Evolutionary conservation across 2,329 filamentous ascomycete genomes (phyloP).

Genomic region (Epichloe hybrida): DNA sequence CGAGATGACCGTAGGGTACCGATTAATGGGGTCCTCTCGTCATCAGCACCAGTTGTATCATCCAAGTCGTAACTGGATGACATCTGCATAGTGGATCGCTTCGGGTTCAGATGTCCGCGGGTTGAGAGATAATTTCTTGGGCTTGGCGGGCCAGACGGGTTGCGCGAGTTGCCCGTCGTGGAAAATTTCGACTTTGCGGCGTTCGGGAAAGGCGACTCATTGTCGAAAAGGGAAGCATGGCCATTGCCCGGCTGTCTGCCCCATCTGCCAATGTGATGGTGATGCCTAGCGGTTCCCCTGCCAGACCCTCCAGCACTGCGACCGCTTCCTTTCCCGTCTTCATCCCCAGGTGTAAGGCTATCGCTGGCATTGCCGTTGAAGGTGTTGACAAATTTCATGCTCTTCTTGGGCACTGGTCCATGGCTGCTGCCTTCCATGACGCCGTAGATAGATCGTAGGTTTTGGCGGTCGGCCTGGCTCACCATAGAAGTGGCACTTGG

Average conservation of each 20-base stretch:
- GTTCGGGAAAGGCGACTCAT: constrained; percentile 65
- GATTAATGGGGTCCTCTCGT: constrained; percentile 77
- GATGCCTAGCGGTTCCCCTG: constrained; percentile 57
- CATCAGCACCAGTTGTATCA: constrained; percentile 64
- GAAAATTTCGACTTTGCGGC: constrained; percentile 46
- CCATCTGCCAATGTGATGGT: constrained; percentile 62
- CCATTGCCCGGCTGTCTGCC: constrained; percentile 54
- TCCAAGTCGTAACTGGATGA: constrained; percentile 65
- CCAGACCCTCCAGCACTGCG: constrained; percentile 48
- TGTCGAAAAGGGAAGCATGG: constrained; percentile 61
- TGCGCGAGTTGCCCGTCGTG: constrained; percentile 33
- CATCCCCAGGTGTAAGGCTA: constrained; percentile 42
- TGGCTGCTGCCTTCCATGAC: constrained; percentile 45
- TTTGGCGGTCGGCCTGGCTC: constrained; percentile 50
- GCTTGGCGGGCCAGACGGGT: constrained; percentile 56
- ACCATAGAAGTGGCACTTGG: constrained; percentile 81
- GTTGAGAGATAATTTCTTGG: constrained; percentile 40
- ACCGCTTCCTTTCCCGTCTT: constrained; percentile 50
- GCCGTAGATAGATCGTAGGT: constrained; percentile 51
- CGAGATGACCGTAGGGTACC: constrained; percentile 41
- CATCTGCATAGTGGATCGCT: constrained; percentile 43
- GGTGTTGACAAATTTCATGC: constrained; percentile 89
- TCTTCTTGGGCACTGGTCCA: constrained; percentile 51
- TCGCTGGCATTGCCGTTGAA: constrained; percentile 49
- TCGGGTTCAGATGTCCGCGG: constrained; percentile 23